These are phyloP conservation scores for Trametes sanguinea DNA, from an alignment of 768 basidiomycete species.

Conservation along the genomic window DNA sequence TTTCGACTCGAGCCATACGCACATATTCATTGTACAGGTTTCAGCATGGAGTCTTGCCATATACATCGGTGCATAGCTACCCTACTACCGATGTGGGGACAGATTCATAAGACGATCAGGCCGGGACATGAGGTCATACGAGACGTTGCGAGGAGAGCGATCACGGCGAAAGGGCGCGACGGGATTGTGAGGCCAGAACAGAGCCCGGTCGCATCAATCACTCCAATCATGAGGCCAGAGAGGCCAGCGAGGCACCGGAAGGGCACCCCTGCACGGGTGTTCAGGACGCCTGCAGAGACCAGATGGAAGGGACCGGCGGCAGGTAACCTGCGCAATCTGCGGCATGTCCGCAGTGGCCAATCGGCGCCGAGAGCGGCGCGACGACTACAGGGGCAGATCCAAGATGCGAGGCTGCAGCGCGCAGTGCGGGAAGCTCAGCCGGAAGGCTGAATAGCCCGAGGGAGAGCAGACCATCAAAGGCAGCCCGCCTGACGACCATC, in stretches of 20 bases:
- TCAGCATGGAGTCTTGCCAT: not conserved
- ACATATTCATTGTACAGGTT: slow-evolving; percentile 10
- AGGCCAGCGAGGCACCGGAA: slow-evolving; percentile 8
- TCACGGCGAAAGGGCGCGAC: not conserved
- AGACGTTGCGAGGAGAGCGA: not conserved
- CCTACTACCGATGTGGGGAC: not conserved
- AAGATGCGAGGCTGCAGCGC: slow-evolving; percentile 17
- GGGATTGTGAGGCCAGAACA: slow-evolving; percentile 1
- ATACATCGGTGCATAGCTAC: not conserved
- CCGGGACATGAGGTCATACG: slow-evolving; percentile 1
- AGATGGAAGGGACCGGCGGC: slow-evolving; percentile 5
- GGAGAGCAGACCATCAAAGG: slow-evolving; percentile 17
- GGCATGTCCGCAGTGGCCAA: slow-evolving; percentile 19
- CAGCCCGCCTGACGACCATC: slow-evolving; percentile 20
- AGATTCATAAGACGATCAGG: not conserved
- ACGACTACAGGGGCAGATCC: slow-evolving; percentile 21
- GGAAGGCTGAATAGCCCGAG: slow-evolving; percentile 12
- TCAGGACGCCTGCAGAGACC: slow-evolving; percentile 9
- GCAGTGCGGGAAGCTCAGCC: slow-evolving; percentile 1
- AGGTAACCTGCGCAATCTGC: slow-evolving; percentile 11
- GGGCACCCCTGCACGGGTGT: slow-evolving; percentile 4
- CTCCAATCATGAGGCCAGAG: slow-evolving; percentile 11
- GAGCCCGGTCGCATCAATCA: slow-evolving; percentile 10
- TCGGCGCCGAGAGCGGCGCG: slow-evolving; percentile 17
- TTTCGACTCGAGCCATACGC: not conserved